These are phyloP conservation scores for Penicillium nucicola DNA, from an alignment of 495 filamentous ascomycete genomes.

Conservation along the genomic window DNA sequence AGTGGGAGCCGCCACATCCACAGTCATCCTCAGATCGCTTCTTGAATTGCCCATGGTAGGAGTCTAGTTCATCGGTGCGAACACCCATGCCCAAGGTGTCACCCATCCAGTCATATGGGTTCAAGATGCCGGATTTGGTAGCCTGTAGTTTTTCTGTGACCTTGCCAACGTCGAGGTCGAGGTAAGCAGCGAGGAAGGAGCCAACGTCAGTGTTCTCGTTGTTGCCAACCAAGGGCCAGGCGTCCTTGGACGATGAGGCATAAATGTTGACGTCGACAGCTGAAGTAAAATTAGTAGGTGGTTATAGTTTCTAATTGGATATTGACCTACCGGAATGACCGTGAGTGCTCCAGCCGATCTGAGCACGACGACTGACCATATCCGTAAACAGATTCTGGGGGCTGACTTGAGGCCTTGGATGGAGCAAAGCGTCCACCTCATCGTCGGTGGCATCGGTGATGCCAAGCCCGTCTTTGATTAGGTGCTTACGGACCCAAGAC, in stretches of 20 bases:
- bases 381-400: slow-evolving; percentile 67
- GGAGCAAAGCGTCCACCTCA: slow-evolving; percentile 67
- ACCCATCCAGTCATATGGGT: slow-evolving; percentile 42
- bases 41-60: slow-evolving; percentile 50
- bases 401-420: slow-evolving; percentile 37
- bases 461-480: slow-evolving; percentile 67
- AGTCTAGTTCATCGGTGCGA: slow-evolving; percentile 39
- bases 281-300: slow-evolving; percentile 24
- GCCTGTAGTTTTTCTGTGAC: slow-evolving; percentile 71
- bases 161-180: slow-evolving; percentile 71
- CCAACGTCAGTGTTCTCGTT: slow-evolving; percentile 95
- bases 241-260: slow-evolving; percentile 51
- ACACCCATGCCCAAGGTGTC: slow-evolving; percentile 33
- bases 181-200: slow-evolving; percentile 71
- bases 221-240: slow-evolving; percentile 66
- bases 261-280: slow-evolving; percentile 91
- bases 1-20: slow-evolving; percentile 38
- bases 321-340: slow-evolving; percentile 64
- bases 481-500: slow-evolving; percentile 54
- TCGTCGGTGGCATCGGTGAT: slow-evolving; percentile 67
- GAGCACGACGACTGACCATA: slow-evolving; percentile 81
- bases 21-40: slow-evolving; percentile 40
- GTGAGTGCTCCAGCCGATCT: slow-evolving; percentile 90
- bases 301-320: not conserved
- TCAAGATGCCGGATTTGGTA: slow-evolving; percentile 32